Evolutionary conservation across 257 asterid genomes (phyloP), one percentile per base, ranked within the genome.

Genomic region (Rubia yunnanensis): DNA sequence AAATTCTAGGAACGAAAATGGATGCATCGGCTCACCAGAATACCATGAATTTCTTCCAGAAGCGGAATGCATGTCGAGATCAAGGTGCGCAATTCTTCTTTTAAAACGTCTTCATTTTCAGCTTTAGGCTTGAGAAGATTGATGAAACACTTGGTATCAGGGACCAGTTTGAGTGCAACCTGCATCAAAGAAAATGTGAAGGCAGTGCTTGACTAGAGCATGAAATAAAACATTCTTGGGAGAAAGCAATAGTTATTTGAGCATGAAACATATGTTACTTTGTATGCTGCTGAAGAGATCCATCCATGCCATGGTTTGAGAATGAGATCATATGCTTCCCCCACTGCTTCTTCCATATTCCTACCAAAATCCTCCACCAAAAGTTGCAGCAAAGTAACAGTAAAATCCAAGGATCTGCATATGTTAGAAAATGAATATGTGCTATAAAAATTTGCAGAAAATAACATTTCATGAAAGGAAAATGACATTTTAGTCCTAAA

Each of bases 221-320:
- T 50, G 56, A 50, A 50, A 50, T n/a, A 4, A 15, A 38, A 1
- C 17, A 10, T 9, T 8, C 10, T 39, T 36, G 0, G n/a, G n/a
- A n/a, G n/a, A n/a, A n/a, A 39, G 46, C 46, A 39, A 39, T 39
- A 7, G 1, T 55, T 18, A 49, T 3, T n/a, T 49, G 28, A n/a
- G 57, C 57, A 50, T 18, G 57, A 23, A 54, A 54, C 32, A 8
- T 54, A n/a, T 64, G 10, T 27, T 18, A 91, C 98, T 79, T 50
- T 81, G 65, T 77, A 86, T 50, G 98, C 98, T 1, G 98, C 85
- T 0, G 95, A 82, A 70, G 96, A 84, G 70, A 91, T 88, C 98
- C 98, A 91, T 61, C 98, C 96, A 79, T 91, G 98, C 96, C 96
- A 91, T 72, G 98, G 96, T 73, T 81, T 91, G 26, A 91, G 80